These are phyloP conservation scores for Fomitiporia mediterranea DNA, from an alignment of 1,284 basidiomycete species.

Conservation along the genomic window DNA sequence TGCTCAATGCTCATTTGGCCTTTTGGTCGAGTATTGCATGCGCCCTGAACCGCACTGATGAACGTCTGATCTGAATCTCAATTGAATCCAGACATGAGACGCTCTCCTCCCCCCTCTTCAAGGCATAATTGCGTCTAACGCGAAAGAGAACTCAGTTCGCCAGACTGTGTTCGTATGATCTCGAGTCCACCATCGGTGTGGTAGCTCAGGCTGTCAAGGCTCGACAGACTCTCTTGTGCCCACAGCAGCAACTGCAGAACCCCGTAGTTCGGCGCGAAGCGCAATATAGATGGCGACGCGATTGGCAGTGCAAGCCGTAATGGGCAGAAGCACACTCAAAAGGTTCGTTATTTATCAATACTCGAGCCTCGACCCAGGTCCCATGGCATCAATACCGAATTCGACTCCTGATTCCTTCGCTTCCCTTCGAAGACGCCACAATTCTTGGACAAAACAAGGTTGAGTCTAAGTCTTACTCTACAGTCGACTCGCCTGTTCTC, in stretches of 20 bases:
- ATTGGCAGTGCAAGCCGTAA: not conserved
- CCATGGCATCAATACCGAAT: not conserved
- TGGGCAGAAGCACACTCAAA: slow-evolving; percentile 2
- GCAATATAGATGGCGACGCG: not conserved
- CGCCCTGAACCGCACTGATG: too few species aligned
- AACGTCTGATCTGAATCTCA: not conserved
- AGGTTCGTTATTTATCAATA: slow-evolving; percentile 3
- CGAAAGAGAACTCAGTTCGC: too few species aligned
- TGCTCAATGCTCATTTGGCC: slow-evolving; percentile 2
- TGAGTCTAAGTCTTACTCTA: not conserved
- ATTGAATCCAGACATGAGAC: not conserved
- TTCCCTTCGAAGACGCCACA: not conserved
- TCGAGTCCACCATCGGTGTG: too few species aligned
- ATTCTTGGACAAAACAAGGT: not conserved
- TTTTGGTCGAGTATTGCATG: not conserved
- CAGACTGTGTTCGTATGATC: too few species aligned
- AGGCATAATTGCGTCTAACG: not conserved
- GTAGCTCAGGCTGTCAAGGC: not conserved
- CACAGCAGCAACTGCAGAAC: not conserved
- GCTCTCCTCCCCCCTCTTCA: not conserved
- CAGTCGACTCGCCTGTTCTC: not conserved
- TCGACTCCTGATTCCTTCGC: not conserved
- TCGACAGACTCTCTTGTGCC: not conserved
- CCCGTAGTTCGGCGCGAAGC: not conserved
- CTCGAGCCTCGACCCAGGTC: not conserved